Evolutionary conservation across 2,329 filamentous ascomycete genomes (phyloP).

Genomic region (Myriosclerotinia scirpicola): DNA sequence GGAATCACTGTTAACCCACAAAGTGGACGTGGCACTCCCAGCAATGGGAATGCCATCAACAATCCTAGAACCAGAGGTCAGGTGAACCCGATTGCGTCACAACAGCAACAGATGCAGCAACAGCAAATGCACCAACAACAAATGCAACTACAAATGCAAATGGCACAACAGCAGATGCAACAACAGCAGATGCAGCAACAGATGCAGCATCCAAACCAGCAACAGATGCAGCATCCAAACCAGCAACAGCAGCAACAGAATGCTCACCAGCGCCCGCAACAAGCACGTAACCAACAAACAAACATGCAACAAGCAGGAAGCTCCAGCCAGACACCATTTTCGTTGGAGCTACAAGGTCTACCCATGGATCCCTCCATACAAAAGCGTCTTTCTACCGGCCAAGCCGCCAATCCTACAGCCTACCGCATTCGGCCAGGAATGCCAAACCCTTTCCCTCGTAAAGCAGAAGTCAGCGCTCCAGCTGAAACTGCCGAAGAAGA

Average conservation of each 20-base stretch:
- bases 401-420: neutral
- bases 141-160: neutral
- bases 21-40: neutral
- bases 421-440: neutral
- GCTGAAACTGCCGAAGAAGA: constrained; percentile 87
- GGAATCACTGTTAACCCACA: neutral
- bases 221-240: neutral
- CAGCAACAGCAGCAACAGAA: neutral
- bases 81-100: neutral
- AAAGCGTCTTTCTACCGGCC: neutral
- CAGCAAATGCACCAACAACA: neutral
- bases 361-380: neutral
- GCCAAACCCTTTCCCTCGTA: neutral
- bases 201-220: neutral
- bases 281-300: neutral
- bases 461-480: constrained; percentile 67
- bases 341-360: neutral
- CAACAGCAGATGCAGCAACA: neutral
- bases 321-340: neutral
- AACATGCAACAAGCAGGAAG: neutral
- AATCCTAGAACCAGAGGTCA: neutral
- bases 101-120: neutral
- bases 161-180: neutral
- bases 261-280: neutral
- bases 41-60: neutral